Conservation (phyloP, 2,329 filamentous ascomycete genomes). For the Cadophora gregata region DNA sequence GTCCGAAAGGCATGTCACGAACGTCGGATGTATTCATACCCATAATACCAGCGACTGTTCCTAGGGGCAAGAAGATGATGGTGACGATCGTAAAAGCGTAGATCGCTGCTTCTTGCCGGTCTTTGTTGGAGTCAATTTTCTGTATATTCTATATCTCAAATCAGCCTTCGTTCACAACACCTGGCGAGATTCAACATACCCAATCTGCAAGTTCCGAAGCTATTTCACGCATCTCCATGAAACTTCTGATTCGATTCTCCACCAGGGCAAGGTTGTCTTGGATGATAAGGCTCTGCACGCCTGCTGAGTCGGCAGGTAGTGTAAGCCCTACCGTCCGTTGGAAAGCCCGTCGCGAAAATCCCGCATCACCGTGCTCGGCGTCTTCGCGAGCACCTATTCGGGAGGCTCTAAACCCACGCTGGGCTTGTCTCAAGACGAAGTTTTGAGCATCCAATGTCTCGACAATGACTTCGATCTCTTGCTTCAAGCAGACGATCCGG, state of each 20-base stretch:
- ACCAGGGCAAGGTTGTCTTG: conserved; percentile 31
- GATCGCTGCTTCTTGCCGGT: conserved; percentile 42
- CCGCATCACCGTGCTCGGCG: not conserved
- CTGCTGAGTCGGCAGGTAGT: conserved; percentile 17
- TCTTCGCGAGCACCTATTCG: conserved; percentile 12
- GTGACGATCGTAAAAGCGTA: conserved; percentile 46
- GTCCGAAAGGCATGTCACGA: conserved; percentile 40
- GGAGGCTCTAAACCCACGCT: conserved; percentile 15
- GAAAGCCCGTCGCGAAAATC: not conserved
- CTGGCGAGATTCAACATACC: conserved; percentile 15
- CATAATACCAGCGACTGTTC: conserved; percentile 42
- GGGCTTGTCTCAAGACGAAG: conserved; percentile 21
- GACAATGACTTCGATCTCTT: conserved; percentile 35
- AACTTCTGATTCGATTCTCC: conserved; percentile 30
- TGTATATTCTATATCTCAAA: conserved; percentile 30
- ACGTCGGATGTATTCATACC: conserved; percentile 46
- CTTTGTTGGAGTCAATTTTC: conserved; percentile 40
- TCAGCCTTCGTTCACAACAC: not conserved
- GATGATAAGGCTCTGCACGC: conserved; percentile 33
- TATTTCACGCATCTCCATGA: conserved; percentile 32
- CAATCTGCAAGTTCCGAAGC: conserved; percentile 32
- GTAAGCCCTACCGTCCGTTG: not conserved
- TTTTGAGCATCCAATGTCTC: conserved; percentile 33
- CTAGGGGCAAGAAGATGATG: conserved; percentile 45
- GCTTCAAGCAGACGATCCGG: conserved; percentile 32